Conservation (phyloP, 2,329 filamentous ascomycete species). For the Macrophomina pseudophaseolina region DNA sequence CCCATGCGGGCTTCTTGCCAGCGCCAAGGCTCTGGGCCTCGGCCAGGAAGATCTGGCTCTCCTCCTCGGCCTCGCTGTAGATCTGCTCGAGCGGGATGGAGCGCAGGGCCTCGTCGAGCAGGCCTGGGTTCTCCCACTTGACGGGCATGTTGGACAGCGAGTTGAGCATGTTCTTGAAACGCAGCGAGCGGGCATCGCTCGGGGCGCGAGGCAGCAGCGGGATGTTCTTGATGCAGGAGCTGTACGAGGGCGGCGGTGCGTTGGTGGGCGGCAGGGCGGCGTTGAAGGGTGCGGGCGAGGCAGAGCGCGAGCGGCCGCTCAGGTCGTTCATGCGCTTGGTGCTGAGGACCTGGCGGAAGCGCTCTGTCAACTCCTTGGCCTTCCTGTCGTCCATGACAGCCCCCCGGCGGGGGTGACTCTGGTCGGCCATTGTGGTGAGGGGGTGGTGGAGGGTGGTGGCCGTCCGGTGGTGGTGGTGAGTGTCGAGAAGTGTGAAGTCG, state of each 20-base stretch:
- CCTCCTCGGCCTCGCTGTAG: slow-evolving; percentile 92
- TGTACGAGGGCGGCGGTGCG: slow-evolving; percentile 63
- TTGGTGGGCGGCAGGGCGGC: slow-evolving; percentile 38
- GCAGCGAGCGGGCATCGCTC: slow-evolving; percentile 52
- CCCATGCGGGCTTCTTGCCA: slow-evolving; percentile 84
- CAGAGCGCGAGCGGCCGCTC: slow-evolving; percentile 63
- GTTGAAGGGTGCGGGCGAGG: slow-evolving; percentile 56
- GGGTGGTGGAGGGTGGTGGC: slow-evolving; percentile 1
- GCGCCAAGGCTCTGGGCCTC: slow-evolving; percentile 87
- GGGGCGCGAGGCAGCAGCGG: slow-evolving; percentile 78
- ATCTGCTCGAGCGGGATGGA: slow-evolving; percentile 88
- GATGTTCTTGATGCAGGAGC: slow-evolving; percentile 63
- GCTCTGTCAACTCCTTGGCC: slow-evolving; percentile 78
- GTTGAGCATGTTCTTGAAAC: slow-evolving; percentile 73
- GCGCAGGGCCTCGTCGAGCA: slow-evolving; percentile 88
- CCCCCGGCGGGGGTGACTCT: slow-evolving; percentile 36
- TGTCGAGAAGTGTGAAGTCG: slow-evolving; percentile 11
- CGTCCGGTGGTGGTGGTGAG: slow-evolving; percentile 13
- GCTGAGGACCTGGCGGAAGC: slow-evolving; percentile 86
- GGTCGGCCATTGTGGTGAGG: slow-evolving; percentile 25
- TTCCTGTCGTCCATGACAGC: slow-evolving; percentile 61
- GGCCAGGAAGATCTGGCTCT: slow-evolving; percentile 83
- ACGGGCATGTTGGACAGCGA: slow-evolving; percentile 86
- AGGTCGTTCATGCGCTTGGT: slow-evolving; percentile 87
- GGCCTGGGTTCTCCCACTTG: slow-evolving; percentile 94